Evolutionary conservation across 73 alveolate species (phyloP), one percentile per base, ranked within the genome.

Genomic region (Uronychia setigera): DNA sequence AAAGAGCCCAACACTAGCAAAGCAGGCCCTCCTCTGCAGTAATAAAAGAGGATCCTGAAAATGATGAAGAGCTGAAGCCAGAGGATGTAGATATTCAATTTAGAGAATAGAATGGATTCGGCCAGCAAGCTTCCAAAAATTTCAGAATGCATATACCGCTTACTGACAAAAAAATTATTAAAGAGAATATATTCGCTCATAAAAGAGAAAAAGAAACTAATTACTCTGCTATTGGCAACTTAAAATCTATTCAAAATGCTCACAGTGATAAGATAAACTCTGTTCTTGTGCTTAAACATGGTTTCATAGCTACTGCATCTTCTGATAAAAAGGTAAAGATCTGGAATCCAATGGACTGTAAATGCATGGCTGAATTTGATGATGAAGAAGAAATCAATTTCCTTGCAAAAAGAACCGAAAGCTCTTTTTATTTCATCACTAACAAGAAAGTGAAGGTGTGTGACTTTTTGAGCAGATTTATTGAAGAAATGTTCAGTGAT

Each of bases 11-110:
- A 19, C 5, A 46, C 19, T 19, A 5, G n/a, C 67, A 46, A 19
- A 46, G 67, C 67, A 46, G 67, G 67, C 67, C 67, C 5, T 46
- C 67, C 67, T 46, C 67, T 46, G 67, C 67, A 19, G 67, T 46
- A 11, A 46, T 46, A 46, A 46, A 46, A 46, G 67, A 46, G 19
- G 67, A 46, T 19, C 67, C 67, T 11, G 67, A 46, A 19, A 46
- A 46, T 46, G 67, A 46, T 19, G 67, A 46, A 19, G 67, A 46
- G 5, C 19, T 46, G 19, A 46, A 46, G 19, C n/a, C 67, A 19
- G 67, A 46, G 5, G 67, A 46, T 46, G 19, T 46, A 5, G 67
- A 46, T 11, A 46, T 46, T 19, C 67, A 46, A 19, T 19, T 46
- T 5, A 46, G 19, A 46, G 67, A 46, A 19, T 46, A 46, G n/a